Base-by-base conservation (phyloP, 1,139 yeast genomes). In the Magnusiomyces fungicola region DNA sequence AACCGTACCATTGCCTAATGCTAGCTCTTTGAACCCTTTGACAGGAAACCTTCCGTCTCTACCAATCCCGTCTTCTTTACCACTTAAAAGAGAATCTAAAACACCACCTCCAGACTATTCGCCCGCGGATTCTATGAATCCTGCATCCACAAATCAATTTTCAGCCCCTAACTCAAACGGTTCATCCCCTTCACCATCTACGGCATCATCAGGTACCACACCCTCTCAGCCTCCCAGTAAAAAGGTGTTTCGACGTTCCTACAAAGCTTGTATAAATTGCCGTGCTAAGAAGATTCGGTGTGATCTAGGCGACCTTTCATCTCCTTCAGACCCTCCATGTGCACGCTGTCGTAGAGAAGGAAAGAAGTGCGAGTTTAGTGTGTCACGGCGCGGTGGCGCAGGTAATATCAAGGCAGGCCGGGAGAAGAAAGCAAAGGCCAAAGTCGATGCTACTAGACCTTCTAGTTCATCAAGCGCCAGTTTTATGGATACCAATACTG, bases 191-290 rank as follows among this genome's bases (percentile, higher is more conserved):
- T 27, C 30, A 12, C 30, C 12, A 12, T 27, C 30, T 27, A 7
- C 30, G 30, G 30, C 12, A 27, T 27, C 30, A 27, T 27, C 7
- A 7, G 30, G 12, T 27, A 27, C 12, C 10, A 27, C n/a, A n/a
- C n/a, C n/a, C n/a, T n/a, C n/a, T n/a, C n/a, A n/a, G n/a, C n/a
- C n/a, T n/a, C n/a, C n/a, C n/a, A n/a, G n/a, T 18, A 55, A 51
- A 25, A 46, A 55, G 39, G 49, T 45, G 53, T 79, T 73, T 61
- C 73, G 72, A 56, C 67, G 97, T 53, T 81, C 83, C 56, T 89
- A 85, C 65, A 75, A 80, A 53, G 97, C 97, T 0, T 89, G 97
- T 61, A 68, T 84, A 47, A 85, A 81, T 65, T 89, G 97, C 64
- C 75, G 96, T 14, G 77, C 81, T 9, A 76, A 95, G 36, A 89